Evolutionary conservation across 306 rosid species (phyloP), one percentile per base, ranked within the genome.

Genomic region (Datisca glomerata): DNA sequence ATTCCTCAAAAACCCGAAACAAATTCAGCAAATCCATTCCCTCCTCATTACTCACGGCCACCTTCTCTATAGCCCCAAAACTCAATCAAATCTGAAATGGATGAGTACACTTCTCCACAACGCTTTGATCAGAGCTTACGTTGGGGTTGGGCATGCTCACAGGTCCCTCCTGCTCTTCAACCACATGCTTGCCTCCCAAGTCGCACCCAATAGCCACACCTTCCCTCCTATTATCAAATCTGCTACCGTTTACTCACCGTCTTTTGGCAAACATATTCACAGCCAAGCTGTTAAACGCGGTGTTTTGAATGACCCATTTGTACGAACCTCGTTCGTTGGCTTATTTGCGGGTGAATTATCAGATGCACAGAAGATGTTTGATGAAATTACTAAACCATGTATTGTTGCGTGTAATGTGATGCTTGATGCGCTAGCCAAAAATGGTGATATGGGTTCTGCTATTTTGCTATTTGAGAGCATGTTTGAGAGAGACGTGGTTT

Each of bases 211-310:
- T 56, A 53, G 54, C 60, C 63, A 66, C 66, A 86, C 94, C 0
- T 76, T 82, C 59, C 85, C 96, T 6, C 64, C 80, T 0, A 61
- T 79, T 31, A 53, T 82, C 55, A 86, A 81, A 51, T 55, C 75
- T 16, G 65, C 65, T 20, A 19, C 69, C 32, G 18, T 47, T 28
- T 55, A 17, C 29, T 38, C 43, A 8, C 47, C 51, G 20, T 15
- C 23, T 38, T 36, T 65, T 37, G 70, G 59, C 20, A 52, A 44
- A 13, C 13, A 66, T 29, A 71, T 86, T 43, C 94, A 86, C 19
- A 24, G 67, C 2, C 93, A 79, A 59, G 86, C 62, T 28, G 29
- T 55, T 47, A 82, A 67, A 33, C 70, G 75, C 0, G 82, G 93
- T 7, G 49, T 67, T 33, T 37, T 67, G 19, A 11, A 18, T 18